phyloP scores from a whole-genome alignment of 1,284 basidiomycete genomes.

The Chalciporus piperatoides region DNA sequence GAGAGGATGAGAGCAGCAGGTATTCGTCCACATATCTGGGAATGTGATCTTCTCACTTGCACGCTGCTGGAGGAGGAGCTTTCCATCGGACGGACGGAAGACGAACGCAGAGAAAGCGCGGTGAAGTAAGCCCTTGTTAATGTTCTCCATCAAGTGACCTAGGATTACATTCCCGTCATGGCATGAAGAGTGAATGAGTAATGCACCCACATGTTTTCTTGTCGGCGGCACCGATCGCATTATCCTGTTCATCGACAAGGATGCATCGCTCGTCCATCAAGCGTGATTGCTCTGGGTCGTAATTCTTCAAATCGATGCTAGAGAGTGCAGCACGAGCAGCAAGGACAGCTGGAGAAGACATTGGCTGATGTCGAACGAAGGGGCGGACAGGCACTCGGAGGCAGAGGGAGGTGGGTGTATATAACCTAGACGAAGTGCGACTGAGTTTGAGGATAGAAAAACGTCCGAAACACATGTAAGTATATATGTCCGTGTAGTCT shows the following conservation, averaged over 20 bases:
- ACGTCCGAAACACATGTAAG: slow-evolving; percentile 13
- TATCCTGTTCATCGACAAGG: slow-evolving; percentile 88
- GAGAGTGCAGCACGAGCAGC: slow-evolving; percentile 63
- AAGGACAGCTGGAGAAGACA: slow-evolving; percentile 54
- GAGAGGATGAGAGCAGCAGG: slow-evolving; percentile 97
- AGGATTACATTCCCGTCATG: slow-evolving; percentile 1
- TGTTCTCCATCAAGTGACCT: slow-evolving; percentile 98
- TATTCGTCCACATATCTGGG: slow-evolving; percentile 99
- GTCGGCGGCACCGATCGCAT: slow-evolving; percentile 85
- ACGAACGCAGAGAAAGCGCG: slow-evolving; percentile 98
- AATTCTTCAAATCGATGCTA: slow-evolving; percentile 67
- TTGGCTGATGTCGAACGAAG: slow-evolving; percentile 23
- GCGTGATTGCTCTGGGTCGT: slow-evolving; percentile 78
- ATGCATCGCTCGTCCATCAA: slow-evolving; percentile 99
- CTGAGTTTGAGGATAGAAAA: slow-evolving; percentile 14
- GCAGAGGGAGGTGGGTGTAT: neutral
- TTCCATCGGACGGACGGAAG: slow-evolving; percentile 92
- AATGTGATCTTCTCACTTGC: slow-evolving; percentile 99
- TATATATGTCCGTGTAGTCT: neutral
- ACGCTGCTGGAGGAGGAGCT: slow-evolving; percentile 92
- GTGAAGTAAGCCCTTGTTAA: slow-evolving; percentile 91
- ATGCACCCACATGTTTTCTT: slow-evolving; percentile 89
- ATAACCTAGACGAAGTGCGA: slow-evolving; percentile 3
- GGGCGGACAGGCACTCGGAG: neutral
- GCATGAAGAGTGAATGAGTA: neutral